Conservation (phyloP, 345 rosid species). For the Turnera subulata region DNA sequence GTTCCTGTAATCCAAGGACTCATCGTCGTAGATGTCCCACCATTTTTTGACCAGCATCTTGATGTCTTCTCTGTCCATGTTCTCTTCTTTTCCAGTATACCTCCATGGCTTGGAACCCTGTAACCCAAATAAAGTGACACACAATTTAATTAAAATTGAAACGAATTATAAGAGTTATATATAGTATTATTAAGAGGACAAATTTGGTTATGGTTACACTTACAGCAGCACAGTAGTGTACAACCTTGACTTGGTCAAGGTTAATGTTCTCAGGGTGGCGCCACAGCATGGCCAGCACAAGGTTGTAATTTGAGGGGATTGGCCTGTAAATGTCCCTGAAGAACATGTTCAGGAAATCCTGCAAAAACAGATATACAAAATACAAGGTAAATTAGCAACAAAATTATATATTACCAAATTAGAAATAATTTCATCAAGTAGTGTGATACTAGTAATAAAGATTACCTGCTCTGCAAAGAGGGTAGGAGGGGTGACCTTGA, state of each 20-base stretch:
- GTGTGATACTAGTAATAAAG: background rate
- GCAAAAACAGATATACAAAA: background rate
- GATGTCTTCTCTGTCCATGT: conserved; percentile 87
- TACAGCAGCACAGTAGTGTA: conserved; percentile 88
- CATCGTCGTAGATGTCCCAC: conserved; percentile 75
- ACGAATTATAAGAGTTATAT: background rate
- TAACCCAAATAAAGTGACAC: too few relatives aligned
- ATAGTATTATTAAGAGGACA: background rate
- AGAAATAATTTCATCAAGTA: too few relatives aligned
- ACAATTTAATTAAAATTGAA: too few relatives aligned
- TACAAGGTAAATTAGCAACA: background rate
- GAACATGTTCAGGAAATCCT: conserved; percentile 85
- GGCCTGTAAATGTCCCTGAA: conserved; percentile 71
- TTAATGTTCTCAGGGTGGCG: conserved; percentile 79
- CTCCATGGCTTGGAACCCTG: conserved; percentile 98
- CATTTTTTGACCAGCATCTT: conserved; percentile 71
- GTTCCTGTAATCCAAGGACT: conserved; percentile 46
- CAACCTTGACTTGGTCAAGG: conserved; percentile 62
- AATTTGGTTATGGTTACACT: conserved; percentile 20
- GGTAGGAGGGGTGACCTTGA: conserved; percentile 54
- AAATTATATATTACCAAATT: too few relatives aligned
- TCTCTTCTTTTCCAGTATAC: conserved; percentile 70
- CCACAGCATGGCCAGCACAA: conserved; percentile 82
- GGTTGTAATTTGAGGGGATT: conserved; percentile 62
- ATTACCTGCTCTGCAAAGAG: conserved; percentile 73